phyloP scores from a whole-genome alignment of 345 rosid genomes.

The Linum tenue region DNA sequence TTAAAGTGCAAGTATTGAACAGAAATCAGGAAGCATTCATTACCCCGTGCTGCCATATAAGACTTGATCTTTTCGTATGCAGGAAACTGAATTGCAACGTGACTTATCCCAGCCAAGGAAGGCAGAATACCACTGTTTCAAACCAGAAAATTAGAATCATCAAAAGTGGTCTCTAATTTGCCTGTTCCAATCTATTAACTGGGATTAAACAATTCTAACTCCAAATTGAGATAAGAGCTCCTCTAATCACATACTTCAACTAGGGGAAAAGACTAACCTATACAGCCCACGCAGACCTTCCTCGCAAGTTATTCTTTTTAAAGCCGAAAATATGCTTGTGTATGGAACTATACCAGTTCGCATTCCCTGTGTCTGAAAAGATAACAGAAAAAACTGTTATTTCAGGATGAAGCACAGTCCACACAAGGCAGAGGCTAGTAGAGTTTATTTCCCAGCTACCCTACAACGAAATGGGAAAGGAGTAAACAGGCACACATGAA shows the following conservation, averaged over 20 bases:
- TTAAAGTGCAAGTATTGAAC: background rate
- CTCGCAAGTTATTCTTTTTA: slow-evolving; percentile 63
- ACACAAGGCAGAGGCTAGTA: too few species aligned
- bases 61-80: slow-evolving; percentile 80
- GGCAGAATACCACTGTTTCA: slow-evolving; percentile 86
- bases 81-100: slow-evolving; percentile 95
- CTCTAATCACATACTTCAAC: background rate
- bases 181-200: background rate
- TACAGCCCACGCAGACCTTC: slow-evolving; percentile 89
- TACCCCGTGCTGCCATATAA: slow-evolving; percentile 69
- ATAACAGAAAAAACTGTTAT: slow-evolving; percentile 13
- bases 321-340: slow-evolving; percentile 61
- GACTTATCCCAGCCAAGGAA: slow-evolving; percentile 84
- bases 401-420: too few species aligned
- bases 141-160: slow-evolving; percentile 9
- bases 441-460: too few species aligned
- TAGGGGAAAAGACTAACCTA: slow-evolving; percentile 40
- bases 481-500: too few species aligned
- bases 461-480: too few species aligned
- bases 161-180: background rate
- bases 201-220: too few species aligned
- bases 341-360: slow-evolving; percentile 73
- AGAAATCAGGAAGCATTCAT: slow-evolving; percentile 3
- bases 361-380: slow-evolving; percentile 48
- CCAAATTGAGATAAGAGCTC: background rate